Evolutionary conservation across 1,284 basidiomycete species (phyloP), one percentile per base, ranked within the genome.

Genomic region (Cutaneotrichosporon sp.): DNA sequence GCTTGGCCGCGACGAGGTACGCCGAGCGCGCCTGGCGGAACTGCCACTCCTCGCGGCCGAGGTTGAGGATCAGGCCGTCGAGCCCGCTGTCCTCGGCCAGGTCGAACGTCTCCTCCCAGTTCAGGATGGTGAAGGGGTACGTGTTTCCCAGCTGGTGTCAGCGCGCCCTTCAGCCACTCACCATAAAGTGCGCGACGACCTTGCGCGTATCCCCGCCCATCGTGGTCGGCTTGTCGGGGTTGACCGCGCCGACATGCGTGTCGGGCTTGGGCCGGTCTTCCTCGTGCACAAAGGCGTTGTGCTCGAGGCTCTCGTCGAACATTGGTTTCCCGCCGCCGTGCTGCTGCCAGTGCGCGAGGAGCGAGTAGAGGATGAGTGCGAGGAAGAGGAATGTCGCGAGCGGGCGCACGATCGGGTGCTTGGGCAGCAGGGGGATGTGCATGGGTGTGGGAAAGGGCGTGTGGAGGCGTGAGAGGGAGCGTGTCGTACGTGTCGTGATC

Each of bases 131-230:
- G 63, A 73, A 81, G 8, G 73, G 74, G 59, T 79, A 76, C 2
- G 78, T 80, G 61, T 80, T 80, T 0, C 79, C 79, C 5, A 81
- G 71, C 79, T 81, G 54, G 8, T 25, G 33, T 55, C 34, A 56
- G 51, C 36, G 8, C 8, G n/a, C 6, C 4, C 16, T 16, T 31
- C 16, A 11, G 13, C 49, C 29, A 66, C 74, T 46, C 53, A 79
- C 78, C 77, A 81, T 79, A 59, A 81, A 81, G 60, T 81, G 79
- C 11, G 78, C 79, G 3, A 78, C 72, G 31, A 76, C 76, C 60
- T 31, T 53, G 25, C 56, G 43, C 34, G 49, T 42, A 29, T 53
- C 25, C 16, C 16, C 45, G 11, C 25, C 29, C 25, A 34, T 2
- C 22, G 47, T 47, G 24, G 29, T 20, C 8, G 54, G 34, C 25